Evolutionary conservation across 1,284 basidiomycete genomes (phyloP).

Genomic region (Pholiota adiposa): DNA sequence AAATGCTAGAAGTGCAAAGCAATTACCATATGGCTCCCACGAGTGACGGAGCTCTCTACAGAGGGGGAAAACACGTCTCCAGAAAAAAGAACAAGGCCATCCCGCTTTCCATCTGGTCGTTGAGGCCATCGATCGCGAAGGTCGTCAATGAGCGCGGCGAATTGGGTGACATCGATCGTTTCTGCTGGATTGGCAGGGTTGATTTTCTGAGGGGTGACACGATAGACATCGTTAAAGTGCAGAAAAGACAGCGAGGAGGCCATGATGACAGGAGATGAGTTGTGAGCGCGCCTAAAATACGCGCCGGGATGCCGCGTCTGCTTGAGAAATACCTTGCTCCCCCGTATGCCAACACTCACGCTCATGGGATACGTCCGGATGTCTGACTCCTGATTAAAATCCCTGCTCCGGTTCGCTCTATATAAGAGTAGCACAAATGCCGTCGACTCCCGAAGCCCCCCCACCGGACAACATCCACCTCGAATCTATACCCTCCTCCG

Average conservation of each 20-base stretch:
- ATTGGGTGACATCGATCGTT: constrained; percentile 80
- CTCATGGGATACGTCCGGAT: constrained; percentile 21
- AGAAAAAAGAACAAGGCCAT: constrained; percentile 86
- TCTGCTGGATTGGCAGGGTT: constrained; percentile 46
- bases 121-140: constrained; percentile 57
- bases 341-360: constrained; percentile 17
- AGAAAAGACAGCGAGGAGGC: constrained; percentile 36
- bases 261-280: background rate
- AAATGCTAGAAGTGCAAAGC: background rate
- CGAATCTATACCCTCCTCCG: background rate
- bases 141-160: constrained; percentile 63
- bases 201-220: constrained; percentile 73
- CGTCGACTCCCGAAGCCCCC: constrained; percentile 6
- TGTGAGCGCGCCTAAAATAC: constrained; percentile 1
- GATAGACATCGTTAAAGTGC: constrained; percentile 82
- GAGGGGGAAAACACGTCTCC: constrained; percentile 90
- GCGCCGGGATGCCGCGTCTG: background rate
- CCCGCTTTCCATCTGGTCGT: constrained; percentile 53
- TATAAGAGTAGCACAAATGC: constrained; percentile 11
- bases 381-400: constrained; percentile 6
- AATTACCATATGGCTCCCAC: constrained; percentile 89
- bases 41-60: constrained; percentile 85
- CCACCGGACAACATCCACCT: background rate
- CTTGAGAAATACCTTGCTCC: background rate
- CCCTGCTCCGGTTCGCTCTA: constrained; percentile 10